Percentiles rank a stretch among this genome's conserved stretches.
phyloP scores from a whole-genome alignment of 1,139 yeast species.

The Geotrichum histeridarum region DNA sequence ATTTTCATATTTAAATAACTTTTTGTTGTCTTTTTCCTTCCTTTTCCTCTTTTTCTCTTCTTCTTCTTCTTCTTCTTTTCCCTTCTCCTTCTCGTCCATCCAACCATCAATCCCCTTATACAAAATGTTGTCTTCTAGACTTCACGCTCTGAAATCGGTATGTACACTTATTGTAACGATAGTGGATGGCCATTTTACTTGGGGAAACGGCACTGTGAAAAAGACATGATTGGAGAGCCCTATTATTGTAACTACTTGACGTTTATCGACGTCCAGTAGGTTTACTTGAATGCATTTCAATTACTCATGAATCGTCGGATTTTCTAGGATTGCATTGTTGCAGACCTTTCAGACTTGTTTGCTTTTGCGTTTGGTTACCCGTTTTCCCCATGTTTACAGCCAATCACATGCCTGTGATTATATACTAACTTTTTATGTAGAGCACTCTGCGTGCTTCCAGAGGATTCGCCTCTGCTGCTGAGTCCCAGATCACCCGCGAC shows the following conservation, averaged over 20 bases:
- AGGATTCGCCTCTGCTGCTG: constrained; percentile 67
- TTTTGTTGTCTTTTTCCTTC: constrained; percentile 2
- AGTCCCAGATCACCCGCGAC: constrained; percentile 68
- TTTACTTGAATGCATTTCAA: not conserved
- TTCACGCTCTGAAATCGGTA: constrained; percentile 15
- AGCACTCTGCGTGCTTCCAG: constrained; percentile 37
- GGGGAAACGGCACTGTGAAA: not conserved
- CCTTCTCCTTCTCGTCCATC: constrained; percentile 6
- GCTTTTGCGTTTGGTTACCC: not conserved
- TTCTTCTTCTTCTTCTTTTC: constrained; percentile 1
- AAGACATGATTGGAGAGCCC: not conserved
- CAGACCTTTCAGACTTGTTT: not conserved
- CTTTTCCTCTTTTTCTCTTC: constrained; percentile 4
- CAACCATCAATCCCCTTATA: not conserved
- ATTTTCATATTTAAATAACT: constrained; percentile 3
- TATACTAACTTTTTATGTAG: constrained; percentile 28
- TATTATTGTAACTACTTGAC: too few species aligned
- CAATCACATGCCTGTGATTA: too few species aligned
- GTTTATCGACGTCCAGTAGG: not conserved
- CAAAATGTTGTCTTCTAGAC: constrained; percentile 8
- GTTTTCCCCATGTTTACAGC: not conserved
- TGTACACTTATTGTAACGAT: constrained; percentile 4
- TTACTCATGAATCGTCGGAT: not conserved
- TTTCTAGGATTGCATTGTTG: not conserved
- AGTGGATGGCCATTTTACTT: constrained; percentile 9